Conservation (phyloP, 169 alveolate genomes). For the Cystoisospora suis region DNA sequence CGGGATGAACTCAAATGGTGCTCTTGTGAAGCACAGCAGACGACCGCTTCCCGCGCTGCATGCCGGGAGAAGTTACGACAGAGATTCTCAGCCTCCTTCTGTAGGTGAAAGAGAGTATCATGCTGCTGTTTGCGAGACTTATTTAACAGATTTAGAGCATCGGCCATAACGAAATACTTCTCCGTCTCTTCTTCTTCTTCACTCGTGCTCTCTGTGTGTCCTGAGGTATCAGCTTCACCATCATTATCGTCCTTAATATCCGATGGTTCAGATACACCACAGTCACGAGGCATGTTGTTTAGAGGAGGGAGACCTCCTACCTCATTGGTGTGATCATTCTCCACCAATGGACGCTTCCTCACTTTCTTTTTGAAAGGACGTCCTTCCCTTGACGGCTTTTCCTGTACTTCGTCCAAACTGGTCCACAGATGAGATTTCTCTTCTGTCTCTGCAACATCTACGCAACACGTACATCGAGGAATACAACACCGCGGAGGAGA, state of each 20-base stretch:
- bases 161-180: conserved; percentile 30
- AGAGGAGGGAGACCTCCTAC: too few relatives aligned
- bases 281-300: too few relatives aligned
- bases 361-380: too few relatives aligned
- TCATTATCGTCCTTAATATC: too few relatives aligned
- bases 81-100: conserved; percentile 27
- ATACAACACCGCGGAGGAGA: conserved; percentile 17
- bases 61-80: background rate
- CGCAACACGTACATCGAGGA: background rate
- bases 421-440: background rate
- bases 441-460: background rate
- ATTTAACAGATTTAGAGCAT: conserved; percentile 29
- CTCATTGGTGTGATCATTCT: too few relatives aligned
- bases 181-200: background rate
- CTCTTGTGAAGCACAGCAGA: too few relatives aligned
- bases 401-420: background rate
- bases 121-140: conserved; percentile 39
- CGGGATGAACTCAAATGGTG: too few relatives aligned
- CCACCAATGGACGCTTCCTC: too few relatives aligned
- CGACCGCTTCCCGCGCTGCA: too few relatives aligned
- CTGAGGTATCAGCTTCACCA: conserved; percentile 10
- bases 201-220: background rate
- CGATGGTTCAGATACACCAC: too few relatives aligned
- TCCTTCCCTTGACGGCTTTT: too few relatives aligned
- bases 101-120: conserved; percentile 33